A percentile compares a stretch with the other conserved stretches of the same genome.
phyloP scores from a whole-genome alignment of 441 rosid species.

The Theobroma grandiflorum region DNA sequence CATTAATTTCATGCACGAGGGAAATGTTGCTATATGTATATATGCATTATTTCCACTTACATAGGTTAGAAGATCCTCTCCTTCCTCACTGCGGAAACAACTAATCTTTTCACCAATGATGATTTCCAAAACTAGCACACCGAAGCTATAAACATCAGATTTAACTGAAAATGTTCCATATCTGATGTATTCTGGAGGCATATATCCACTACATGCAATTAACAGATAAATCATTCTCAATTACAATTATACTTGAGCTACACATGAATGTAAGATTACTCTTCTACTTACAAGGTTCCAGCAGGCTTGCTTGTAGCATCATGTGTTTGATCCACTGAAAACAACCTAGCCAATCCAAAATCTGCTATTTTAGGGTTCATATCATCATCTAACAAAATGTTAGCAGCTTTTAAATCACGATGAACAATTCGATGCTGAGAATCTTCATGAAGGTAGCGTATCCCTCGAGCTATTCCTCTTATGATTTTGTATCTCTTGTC shows the following conservation, averaged over 20 bases:
- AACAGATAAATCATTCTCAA: neutral
- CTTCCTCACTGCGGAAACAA: neutral
- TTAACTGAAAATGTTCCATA: constrained; percentile 17
- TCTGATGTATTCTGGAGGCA: constrained; percentile 35
- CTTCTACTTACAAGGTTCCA: constrained; percentile 39
- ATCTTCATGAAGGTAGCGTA: constrained; percentile 14
- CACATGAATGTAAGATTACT: neutral
- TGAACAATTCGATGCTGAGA: neutral
- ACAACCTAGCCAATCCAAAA: constrained; percentile 41
- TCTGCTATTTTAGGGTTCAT: constrained; percentile 25
- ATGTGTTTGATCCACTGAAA: constrained; percentile 32
- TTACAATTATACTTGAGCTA: neutral
- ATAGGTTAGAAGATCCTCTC: neutral
- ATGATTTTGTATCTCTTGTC: constrained; percentile 29
- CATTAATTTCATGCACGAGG: neutral
- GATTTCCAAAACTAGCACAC: constrained; percentile 37
- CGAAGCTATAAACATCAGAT: constrained; percentile 37
- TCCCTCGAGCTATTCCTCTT: constrained; percentile 35
- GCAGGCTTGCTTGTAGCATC: constrained; percentile 30
- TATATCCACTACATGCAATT: constrained; percentile 19
- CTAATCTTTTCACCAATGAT: constrained; percentile 32
- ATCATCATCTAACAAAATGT: neutral
- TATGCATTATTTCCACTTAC: neutral
- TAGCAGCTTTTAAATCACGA: constrained; percentile 8
- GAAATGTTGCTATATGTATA: neutral